These are phyloP conservation scores for Trichoderma reesei DNA, from an alignment of 495 filamentous ascomycete species.

Conservation along the genomic window DNA sequence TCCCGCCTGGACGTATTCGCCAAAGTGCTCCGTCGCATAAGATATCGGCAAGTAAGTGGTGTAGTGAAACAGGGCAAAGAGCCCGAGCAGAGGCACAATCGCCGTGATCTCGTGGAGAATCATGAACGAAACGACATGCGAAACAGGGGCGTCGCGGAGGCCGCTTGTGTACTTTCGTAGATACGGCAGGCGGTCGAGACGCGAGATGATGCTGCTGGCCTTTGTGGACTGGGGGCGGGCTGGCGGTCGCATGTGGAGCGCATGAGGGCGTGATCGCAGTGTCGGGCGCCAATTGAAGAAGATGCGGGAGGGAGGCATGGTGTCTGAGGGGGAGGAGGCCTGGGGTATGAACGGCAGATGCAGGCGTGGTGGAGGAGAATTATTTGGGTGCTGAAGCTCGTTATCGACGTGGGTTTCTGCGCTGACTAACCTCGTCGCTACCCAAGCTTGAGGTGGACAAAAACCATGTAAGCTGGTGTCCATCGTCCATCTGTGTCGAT, in stretches of 20 bases:
- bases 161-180: conserved; percentile 57
- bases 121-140: conserved; percentile 78
- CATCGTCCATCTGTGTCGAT: no score
- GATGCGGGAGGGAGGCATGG: neutral
- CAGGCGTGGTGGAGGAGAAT: neutral
- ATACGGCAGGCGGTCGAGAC: conserved; percentile 48
- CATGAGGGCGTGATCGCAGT: neutral
- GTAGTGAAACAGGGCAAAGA: conserved; percentile 71
- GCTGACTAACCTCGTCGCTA: neutral
- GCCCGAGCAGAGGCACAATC: conserved; percentile 62
- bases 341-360: neutral
- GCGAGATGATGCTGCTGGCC: conserved; percentile 14
- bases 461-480: neutral
- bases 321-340: no score
- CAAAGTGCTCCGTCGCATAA: conserved; percentile 31
- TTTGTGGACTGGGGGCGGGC: neutral
- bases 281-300: neutral
- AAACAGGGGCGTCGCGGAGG: conserved; percentile 64
- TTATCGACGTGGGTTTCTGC: neutral
- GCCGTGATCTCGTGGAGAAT: conserved; percentile 89
- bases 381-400: neutral
- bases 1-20: conserved; percentile 33
- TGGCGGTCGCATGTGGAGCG: neutral
- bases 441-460: neutral
- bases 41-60: conserved; percentile 51